phyloP scores from a whole-genome alignment of 441 rosid genomes.

The Rhodomyrtus psidioides region DNA sequence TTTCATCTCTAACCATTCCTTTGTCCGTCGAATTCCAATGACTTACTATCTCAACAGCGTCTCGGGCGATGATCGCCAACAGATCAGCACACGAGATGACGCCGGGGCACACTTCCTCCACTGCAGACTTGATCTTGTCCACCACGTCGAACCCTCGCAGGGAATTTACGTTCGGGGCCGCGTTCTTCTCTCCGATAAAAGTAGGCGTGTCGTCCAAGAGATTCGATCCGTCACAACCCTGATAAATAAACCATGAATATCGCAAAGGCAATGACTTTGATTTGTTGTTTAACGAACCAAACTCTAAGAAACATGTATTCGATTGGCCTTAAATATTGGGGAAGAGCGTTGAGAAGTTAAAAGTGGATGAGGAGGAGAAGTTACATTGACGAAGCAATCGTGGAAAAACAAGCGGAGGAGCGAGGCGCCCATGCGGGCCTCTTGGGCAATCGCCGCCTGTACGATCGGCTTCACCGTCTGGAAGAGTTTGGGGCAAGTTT shows the following conservation, averaged over 20 bases:
- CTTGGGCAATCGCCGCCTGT: slow-evolving; percentile 37
- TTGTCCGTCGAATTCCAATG: neutral
- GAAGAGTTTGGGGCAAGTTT: slow-evolving; percentile 48
- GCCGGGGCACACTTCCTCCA: neutral
- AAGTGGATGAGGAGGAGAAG: neutral
- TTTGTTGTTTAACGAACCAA: neutral
- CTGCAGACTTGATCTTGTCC: neutral
- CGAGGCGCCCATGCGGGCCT: slow-evolving; percentile 27
- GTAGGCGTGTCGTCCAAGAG: neutral
- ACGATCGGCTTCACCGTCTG: slow-evolving; percentile 36
- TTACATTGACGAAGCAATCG: slow-evolving; percentile 27
- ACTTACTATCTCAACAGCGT: neutral
- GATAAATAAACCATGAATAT: neutral
- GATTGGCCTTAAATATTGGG: neutral
- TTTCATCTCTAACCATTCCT: neutral
- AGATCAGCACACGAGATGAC: neutral
- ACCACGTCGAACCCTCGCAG: neutral
- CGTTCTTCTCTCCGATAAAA: neutral
- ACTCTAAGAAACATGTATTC: neutral
- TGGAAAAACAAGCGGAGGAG: slow-evolving; percentile 26
- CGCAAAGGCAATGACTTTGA: neutral
- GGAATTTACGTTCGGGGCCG: neutral
- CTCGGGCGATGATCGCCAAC: neutral
- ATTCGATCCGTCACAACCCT: neutral
- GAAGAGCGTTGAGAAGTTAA: neutral